Percentiles rank a stretch among this genome's conserved stretches.
Evolutionary conservation across 768 basidiomycete genomes (phyloP).

Genomic region (Lentinula guzmanii): DNA sequence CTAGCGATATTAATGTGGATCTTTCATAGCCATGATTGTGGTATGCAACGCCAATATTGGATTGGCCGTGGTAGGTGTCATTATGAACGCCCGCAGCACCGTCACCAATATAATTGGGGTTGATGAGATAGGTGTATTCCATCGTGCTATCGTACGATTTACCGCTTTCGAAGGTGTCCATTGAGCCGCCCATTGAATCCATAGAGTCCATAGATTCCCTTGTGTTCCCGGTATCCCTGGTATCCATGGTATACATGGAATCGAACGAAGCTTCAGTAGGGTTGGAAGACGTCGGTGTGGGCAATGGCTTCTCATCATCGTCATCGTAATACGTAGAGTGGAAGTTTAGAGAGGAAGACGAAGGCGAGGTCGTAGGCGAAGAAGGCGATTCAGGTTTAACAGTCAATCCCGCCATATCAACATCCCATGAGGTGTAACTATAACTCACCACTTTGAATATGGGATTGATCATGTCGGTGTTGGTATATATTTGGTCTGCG

Average conservation of each 20-base stretch:
- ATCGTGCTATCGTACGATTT: neutral
- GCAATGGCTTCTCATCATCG: neutral
- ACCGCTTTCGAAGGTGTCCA: neutral
- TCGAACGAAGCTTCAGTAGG: neutral
- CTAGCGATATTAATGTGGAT: neutral
- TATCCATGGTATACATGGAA: neutral
- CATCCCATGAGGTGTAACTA: constrained; percentile 29
- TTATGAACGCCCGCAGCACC: neutral
- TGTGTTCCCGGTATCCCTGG: neutral
- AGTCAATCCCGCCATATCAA: constrained; percentile 27
- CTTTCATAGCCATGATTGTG: neutral
- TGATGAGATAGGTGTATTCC: neutral
- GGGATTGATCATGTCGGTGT: constrained; percentile 52
- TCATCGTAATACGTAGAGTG: neutral
- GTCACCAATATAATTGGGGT: neutral
- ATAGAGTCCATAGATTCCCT: neutral
- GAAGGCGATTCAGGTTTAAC: constrained; percentile 23
- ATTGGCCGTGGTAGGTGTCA: neutral
- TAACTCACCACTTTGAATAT: constrained; percentile 86
- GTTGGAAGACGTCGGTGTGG: neutral
- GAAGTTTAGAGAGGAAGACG: constrained; percentile 38
- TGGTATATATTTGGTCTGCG: neutral
- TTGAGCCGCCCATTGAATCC: neutral
- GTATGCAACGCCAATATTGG: neutral
- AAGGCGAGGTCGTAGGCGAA: constrained; percentile 51